phyloP scores from a whole-genome alignment of 352 stramenopile species.

The Globisporangium carolinianum region DNA sequence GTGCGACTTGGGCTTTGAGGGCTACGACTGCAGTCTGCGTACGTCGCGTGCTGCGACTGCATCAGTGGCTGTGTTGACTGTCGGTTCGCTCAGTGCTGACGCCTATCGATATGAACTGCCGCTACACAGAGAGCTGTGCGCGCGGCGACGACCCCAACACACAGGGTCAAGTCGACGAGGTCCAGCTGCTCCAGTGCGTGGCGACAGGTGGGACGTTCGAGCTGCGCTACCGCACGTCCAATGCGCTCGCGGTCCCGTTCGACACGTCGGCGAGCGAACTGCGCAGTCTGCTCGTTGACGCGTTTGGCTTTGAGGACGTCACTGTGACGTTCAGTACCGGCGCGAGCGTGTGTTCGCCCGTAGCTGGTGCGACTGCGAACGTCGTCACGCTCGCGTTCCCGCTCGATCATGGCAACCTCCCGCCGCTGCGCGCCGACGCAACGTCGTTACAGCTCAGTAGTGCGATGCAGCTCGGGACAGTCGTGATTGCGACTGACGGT shows the following conservation, averaged over 20 bases:
- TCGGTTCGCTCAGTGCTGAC: neutral
- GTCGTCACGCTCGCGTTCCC: slow-evolving; percentile 51
- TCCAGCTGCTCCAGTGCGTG: slow-evolving; percentile 71
- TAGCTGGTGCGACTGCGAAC: slow-evolving; percentile 19
- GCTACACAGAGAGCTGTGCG: slow-evolving; percentile 60
- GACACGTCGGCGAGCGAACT: slow-evolving; percentile 32
- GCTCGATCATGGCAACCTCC: slow-evolving; percentile 42
- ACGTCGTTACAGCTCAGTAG: slow-evolving; percentile 22
- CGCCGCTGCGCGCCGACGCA: slow-evolving; percentile 28
- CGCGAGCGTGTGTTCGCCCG: slow-evolving; percentile 25
- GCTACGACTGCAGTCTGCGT: slow-evolving; percentile 85
- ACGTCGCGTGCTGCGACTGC: slow-evolving; percentile 4
- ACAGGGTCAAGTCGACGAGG: slow-evolving; percentile 69
- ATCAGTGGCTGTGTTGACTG: neutral
- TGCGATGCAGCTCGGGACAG: slow-evolving; percentile 5
- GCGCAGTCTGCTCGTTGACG: slow-evolving; percentile 39
- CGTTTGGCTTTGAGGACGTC: slow-evolving; percentile 45
- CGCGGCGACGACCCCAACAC: slow-evolving; percentile 84
- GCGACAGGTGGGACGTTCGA: slow-evolving; percentile 49
- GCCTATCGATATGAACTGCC: neutral
- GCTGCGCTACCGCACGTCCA: slow-evolving; percentile 45
- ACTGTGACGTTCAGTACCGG: slow-evolving; percentile 37
- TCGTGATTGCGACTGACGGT: slow-evolving; percentile 35
- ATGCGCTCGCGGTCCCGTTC: slow-evolving; percentile 50
- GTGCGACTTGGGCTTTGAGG: slow-evolving; percentile 86